Percentiles rank a stretch among this genome's conserved stretches.
These are phyloP conservation scores for Annona cherimola DNA, from an alignment of 164 flowering plant species.

Conservation along the genomic window DNA sequence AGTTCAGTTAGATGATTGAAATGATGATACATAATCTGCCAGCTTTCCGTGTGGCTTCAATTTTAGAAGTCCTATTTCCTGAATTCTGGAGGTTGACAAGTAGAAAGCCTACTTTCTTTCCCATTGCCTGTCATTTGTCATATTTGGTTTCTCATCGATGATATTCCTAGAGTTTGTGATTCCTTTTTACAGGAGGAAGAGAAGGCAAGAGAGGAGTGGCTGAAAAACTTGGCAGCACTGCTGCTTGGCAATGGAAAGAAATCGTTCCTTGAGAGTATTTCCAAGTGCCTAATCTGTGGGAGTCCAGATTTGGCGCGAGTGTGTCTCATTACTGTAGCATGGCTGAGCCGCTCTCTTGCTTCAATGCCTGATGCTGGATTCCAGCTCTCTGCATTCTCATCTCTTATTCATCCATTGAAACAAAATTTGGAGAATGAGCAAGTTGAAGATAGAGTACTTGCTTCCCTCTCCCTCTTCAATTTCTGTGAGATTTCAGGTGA, in stretches of 20 bases:
- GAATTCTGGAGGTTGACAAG: no score
- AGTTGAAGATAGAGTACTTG: conserved; percentile 48
- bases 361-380: conserved; percentile 36
- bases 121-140: no score
- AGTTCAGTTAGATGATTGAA: no score
- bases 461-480: conserved; percentile 51
- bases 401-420: conserved; percentile 43
- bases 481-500: conserved; percentile 61
- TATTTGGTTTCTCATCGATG: background rate
- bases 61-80: no score
- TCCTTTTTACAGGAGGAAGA: conserved; percentile 44
- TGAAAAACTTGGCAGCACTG: conserved; percentile 33
- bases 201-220: conserved; percentile 43
- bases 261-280: conserved; percentile 40
- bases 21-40: no score
- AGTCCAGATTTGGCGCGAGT: conserved; percentile 32
- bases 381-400: conserved; percentile 47
- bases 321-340: conserved; percentile 48
- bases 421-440: conserved; percentile 33
- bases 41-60: no score
- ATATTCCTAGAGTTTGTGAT: background rate
- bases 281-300: conserved; percentile 45
- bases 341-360: conserved; percentile 56
- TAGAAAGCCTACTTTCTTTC: no score
- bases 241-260: conserved; percentile 44